These are phyloP conservation scores for Apiospora marii DNA, from an alignment of 2,329 filamentous ascomycete species.

Conservation along the genomic window DNA sequence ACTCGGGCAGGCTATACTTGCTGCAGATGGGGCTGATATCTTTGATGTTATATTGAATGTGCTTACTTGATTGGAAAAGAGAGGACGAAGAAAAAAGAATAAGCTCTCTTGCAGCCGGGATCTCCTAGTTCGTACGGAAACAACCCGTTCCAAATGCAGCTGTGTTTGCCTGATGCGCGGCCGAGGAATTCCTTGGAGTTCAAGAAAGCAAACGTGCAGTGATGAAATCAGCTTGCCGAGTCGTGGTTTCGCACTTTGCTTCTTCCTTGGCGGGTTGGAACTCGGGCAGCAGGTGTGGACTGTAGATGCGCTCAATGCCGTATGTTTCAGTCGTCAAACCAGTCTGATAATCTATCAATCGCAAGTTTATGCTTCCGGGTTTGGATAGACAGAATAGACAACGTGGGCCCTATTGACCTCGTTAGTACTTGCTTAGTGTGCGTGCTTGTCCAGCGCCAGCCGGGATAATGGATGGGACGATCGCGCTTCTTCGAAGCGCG, in stretches of 20 bases:
- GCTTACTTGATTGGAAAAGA: slow-evolving; percentile 14
- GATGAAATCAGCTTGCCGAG: slow-evolving; percentile 20
- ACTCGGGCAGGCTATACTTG: slow-evolving; percentile 5
- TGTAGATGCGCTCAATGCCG: slow-evolving; percentile 6
- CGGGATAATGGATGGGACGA: slow-evolving; percentile 20
- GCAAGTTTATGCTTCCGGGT: background rate
- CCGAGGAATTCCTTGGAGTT: background rate
- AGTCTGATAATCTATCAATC: slow-evolving; percentile 12
- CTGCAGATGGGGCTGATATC: slow-evolving; percentile 8
- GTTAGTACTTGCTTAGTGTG: slow-evolving; percentile 20
- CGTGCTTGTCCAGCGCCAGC: background rate
- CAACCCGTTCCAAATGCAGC: slow-evolving; percentile 19
- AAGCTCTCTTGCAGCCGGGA: slow-evolving; percentile 9
- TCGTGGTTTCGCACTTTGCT: slow-evolving; percentile 13
- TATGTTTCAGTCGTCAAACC: background rate
- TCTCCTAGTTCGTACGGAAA: slow-evolving; percentile 6
- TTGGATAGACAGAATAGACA: background rate
- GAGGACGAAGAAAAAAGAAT: slow-evolving; percentile 1
- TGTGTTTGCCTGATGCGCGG: slow-evolving; percentile 8
- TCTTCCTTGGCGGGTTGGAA: slow-evolving; percentile 8
- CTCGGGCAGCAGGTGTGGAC: background rate
- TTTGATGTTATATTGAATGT: slow-evolving; percentile 4
- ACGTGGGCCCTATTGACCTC: slow-evolving; percentile 11
- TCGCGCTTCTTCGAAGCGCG: slow-evolving; percentile 3
- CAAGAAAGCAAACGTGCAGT: slow-evolving; percentile 10